Evolutionary conservation across 1,139 yeast genomes (phyloP), one percentile per base, ranked within the genome.

Genomic region (Eremothecium sinecaudum): DNA sequence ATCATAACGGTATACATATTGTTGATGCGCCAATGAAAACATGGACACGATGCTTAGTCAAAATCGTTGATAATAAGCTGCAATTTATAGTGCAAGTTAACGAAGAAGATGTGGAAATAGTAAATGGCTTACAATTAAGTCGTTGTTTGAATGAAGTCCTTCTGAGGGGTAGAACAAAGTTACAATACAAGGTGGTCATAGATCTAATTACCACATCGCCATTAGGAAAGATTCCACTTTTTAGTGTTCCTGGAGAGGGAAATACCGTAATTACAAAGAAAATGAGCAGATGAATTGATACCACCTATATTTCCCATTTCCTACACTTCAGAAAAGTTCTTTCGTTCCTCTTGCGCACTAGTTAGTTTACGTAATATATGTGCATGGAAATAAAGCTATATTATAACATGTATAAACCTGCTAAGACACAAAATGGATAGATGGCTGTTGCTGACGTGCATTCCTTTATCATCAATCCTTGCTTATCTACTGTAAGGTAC

Each of bases 1-100:
- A 41, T 28, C 63, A 62, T 37, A 40, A 54, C 8, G 57, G 45
- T 3, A 35, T 35, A 4, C 56, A 53, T 35, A 63, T 64, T 43
- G 51, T 63, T 4, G 47, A 58, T 10, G 46, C 63, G 17, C 56
- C 58, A 2, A 45, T 64, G 43, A 39, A 40, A 4, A 53, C 52
- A 6, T 65, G 69, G 70, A 56, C 51, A 14, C 41, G 43, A 10
- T 58, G 67, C 3, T 36, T 43, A 1, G 62, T 65, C 5, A 44
- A 41, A 18, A 42, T 53, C n/a, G 39, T 35, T 9, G 36, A 37
- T 13, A 43, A 47, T 4, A 28, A 40, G 28, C 39, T 50, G 32
- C 46, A 45, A 13, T 35, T 63, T 7, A 45, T 45, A 8, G 47
- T 64, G 24, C 48, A 44, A 15, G 44, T 64, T 15, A 46, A 50